These are phyloP conservation scores for Acer yangbiense DNA, from an alignment of 345 rosid species.

Conservation along the genomic window DNA sequence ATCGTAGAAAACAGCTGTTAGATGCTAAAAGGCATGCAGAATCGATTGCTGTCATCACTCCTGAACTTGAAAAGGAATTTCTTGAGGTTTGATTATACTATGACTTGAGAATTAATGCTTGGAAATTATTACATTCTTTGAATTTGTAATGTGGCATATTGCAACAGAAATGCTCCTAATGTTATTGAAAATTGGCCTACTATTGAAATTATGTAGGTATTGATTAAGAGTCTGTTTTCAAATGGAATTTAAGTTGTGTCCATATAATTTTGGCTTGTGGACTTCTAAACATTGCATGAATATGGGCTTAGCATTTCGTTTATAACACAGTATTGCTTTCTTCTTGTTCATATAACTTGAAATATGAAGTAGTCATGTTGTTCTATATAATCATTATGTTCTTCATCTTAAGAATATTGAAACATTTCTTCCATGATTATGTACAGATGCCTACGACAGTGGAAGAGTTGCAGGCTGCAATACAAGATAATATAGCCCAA, in stretches of 20 bases:
- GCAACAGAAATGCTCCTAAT: background rate
- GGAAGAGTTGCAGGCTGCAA: slow-evolving; percentile 91
- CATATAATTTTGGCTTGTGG: background rate
- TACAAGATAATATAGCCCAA: slow-evolving; percentile 74
- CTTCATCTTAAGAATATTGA: background rate
- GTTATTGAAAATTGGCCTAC: background rate
- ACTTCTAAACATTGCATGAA: background rate
- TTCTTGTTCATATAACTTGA: background rate
- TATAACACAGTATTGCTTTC: background rate
- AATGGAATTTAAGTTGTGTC: background rate
- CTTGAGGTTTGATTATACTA: slow-evolving; percentile 53
- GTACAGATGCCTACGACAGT: slow-evolving; percentile 72
- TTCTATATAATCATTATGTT: background rate
- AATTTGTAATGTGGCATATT: background rate
- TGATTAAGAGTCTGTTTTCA: background rate
- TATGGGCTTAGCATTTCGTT: background rate
- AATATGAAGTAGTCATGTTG: background rate
- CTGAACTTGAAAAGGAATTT: slow-evolving; percentile 75
- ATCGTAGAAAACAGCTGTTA: slow-evolving; percentile 45
- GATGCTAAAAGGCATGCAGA: slow-evolving; percentile 84
- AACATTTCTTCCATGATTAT: background rate
- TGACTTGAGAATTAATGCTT: background rate
- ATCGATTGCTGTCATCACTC: slow-evolving; percentile 71
- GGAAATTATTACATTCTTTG: background rate
- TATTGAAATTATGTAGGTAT: background rate